Evolutionary conservation across 2,329 filamentous ascomycete species (phyloP).

Genomic region (Annulohypoxylon truncatum): DNA sequence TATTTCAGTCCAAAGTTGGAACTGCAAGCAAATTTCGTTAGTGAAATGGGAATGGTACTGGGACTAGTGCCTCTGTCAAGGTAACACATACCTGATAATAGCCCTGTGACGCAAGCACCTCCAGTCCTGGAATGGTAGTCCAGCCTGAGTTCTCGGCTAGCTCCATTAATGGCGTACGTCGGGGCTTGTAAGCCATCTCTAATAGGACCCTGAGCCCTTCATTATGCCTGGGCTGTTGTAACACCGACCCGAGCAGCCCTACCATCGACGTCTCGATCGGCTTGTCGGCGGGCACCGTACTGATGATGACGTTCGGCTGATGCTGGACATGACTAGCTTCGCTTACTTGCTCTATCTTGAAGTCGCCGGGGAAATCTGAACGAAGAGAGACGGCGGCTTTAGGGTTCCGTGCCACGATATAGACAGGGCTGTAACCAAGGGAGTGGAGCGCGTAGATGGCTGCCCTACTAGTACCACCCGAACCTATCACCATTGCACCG

Average conservation of each 20-base stretch:
- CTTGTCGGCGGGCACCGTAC: slow-evolving; percentile 89
- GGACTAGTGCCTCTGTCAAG: neutral
- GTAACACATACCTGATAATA: slow-evolving; percentile 77
- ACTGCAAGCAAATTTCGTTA: slow-evolving; percentile 60
- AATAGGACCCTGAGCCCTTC: slow-evolving; percentile 71
- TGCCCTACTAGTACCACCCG: slow-evolving; percentile 90
- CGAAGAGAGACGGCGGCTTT: slow-evolving; percentile 75
- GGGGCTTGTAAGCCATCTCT: slow-evolving; percentile 97
- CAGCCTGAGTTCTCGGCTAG: slow-evolving; percentile 82
- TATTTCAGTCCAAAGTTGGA: slow-evolving; percentile 87
- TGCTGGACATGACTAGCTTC: slow-evolving; percentile 60
- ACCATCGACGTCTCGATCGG: slow-evolving; percentile 80
- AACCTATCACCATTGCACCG: slow-evolving; percentile 85
- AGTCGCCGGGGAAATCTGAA: slow-evolving; percentile 77
- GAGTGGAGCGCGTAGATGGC: slow-evolving; percentile 88
- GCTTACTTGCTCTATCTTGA: slow-evolving; percentile 72
- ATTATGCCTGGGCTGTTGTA: slow-evolving; percentile 56
- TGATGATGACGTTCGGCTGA: slow-evolving; percentile 79
- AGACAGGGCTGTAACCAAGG: slow-evolving; percentile 87
- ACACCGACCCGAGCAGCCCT: slow-evolving; percentile 68
- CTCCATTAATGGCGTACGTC: slow-evolving; percentile 84
- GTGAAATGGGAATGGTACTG: slow-evolving; percentile 4
- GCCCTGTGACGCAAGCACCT: slow-evolving; percentile 91
- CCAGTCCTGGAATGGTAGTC: slow-evolving; percentile 85
- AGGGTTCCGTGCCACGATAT: slow-evolving; percentile 82